Base-by-base conservation (phyloP, 306 rosid species). In the Vigna reflexopilosa region DNA sequence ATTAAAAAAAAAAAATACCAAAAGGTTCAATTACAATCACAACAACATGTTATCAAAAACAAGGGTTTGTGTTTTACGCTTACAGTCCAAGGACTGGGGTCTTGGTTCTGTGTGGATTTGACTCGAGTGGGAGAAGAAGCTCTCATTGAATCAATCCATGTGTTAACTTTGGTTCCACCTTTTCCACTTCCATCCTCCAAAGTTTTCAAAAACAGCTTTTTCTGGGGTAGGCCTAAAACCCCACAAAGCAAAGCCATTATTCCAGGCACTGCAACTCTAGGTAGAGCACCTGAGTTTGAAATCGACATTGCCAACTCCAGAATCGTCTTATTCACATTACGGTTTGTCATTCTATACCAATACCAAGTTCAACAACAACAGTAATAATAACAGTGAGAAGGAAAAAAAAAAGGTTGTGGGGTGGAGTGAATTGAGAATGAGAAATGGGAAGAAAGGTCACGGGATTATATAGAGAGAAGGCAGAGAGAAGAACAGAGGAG, bases 141-240 rank as follows among this genome's bases (percentile, higher is more conserved):
- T 87, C 98, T 88, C 92, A 95, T 83, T 40, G 92, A 89, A 69
- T 91, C 98, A 45, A 95, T 73, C 93, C 91, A 92, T 5, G 96
- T 54, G 75, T 66, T 86, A 81, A 84, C 82, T 57, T 73, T 83
- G 7, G 65, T 77, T 3, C 89, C 81, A 38, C 76, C 63, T 38
- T 76, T 84, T 0, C 85, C 80, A 45, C 75, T 85, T 1, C 86
- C 81, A 47, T 78, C 83, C 38, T 90, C 92, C 32, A 86, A 82
- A 16, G 72, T 77, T 63, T 80, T 89, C 32, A 12, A 42, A 20
- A 80, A 15, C 11, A 87, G 65, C 80, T 82, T 90, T 36, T 77
- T 90, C 59, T 82, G 80, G 9, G 84, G 81, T 11, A 77, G 73
- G 9, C 83, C 74, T 30, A 83, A 52, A 38, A 87, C 42, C 2